Evolutionary conservation across 352 stramenopile species (phyloP).

Genomic region (Phytopythium montanum): DNA sequence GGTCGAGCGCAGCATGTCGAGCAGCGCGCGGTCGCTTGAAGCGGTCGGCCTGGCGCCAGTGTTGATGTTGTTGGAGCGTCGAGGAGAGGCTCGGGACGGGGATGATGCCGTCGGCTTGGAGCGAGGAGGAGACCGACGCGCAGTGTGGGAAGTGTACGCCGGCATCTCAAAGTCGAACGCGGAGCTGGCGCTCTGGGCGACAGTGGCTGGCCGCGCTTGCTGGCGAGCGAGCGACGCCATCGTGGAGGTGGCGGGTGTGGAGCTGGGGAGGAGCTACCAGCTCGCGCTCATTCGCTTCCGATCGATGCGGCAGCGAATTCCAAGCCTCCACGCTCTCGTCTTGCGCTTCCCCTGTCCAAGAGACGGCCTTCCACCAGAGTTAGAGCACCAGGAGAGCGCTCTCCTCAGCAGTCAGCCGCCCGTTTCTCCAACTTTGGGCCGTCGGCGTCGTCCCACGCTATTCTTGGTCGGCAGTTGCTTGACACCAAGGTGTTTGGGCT

Average conservation of each 20-base stretch:
- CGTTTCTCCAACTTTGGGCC: no score
- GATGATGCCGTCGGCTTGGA: constrained; percentile 4
- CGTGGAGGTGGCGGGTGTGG: neutral
- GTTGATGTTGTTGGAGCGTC: neutral
- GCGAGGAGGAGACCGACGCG: constrained; percentile 16
- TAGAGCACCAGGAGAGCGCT: no score
- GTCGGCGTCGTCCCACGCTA: no score
- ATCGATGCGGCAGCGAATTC: no score
- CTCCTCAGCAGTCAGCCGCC: no score
- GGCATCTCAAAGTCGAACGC: constrained; percentile 34
- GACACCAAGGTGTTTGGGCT: no score
- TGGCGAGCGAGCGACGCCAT: constrained; percentile 1
- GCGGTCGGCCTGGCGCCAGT: neutral
- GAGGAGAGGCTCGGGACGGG: neutral
- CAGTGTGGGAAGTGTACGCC: constrained; percentile 37
- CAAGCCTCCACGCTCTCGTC: no score
- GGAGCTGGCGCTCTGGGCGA: constrained; percentile 7
- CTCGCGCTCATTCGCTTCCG: neutral
- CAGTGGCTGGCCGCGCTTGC: neutral
- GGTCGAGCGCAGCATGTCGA: constrained; percentile 72
- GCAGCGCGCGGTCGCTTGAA: constrained; percentile 46
- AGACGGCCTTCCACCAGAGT: no score
- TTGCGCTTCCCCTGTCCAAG: no score
- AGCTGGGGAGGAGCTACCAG: neutral
- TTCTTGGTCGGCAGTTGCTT: no score